phyloP scores from a whole-genome alignment of 305 asterid genomes.

The Ajuga reptans region DNA sequence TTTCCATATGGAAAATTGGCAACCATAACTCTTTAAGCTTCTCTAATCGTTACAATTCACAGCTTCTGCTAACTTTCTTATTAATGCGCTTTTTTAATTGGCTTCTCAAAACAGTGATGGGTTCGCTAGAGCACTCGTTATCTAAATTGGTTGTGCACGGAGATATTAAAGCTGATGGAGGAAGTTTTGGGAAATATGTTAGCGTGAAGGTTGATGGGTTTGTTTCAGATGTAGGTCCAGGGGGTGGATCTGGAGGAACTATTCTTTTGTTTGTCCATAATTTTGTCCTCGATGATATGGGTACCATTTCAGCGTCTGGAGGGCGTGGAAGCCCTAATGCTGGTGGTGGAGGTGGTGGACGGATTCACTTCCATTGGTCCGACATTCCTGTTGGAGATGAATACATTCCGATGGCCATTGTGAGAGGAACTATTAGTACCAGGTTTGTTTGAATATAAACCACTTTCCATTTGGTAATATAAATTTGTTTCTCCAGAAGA shows the following conservation, averaged over 20 bases:
- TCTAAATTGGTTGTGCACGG: conserved; percentile 56
- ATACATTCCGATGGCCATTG: conserved; percentile 58
- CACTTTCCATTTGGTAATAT: conserved; percentile 7
- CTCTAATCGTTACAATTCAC: not conserved
- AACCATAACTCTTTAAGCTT: not conserved
- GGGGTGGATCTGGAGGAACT: conserved; percentile 96
- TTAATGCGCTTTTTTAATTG: conserved; percentile 14
- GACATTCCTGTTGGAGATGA: conserved; percentile 65
- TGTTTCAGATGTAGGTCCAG: conserved; percentile 48
- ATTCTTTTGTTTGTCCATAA: conserved; percentile 64
- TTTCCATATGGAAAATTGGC: conserved; percentile 2
- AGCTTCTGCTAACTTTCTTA: conserved; percentile 9
- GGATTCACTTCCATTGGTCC: conserved; percentile 90
- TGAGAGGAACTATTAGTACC: conserved; percentile 47
- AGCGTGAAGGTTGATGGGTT: conserved; percentile 30
- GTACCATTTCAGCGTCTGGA: conserved; percentile 59
- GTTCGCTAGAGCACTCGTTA: conserved; percentile 69
- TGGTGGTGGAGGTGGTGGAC: conserved; percentile 94
- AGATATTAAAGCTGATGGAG: conserved; percentile 67
- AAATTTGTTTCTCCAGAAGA: not conserved
- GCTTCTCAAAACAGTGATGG: conserved; percentile 57
- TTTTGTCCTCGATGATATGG: conserved; percentile 41
- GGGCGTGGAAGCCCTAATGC: conserved; percentile 72
- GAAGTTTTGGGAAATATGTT: conserved; percentile 47
- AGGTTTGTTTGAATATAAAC: conserved; percentile 44